phyloP scores from a whole-genome alignment of 1,139 yeast species.

The Diutina catenulata region DNA sequence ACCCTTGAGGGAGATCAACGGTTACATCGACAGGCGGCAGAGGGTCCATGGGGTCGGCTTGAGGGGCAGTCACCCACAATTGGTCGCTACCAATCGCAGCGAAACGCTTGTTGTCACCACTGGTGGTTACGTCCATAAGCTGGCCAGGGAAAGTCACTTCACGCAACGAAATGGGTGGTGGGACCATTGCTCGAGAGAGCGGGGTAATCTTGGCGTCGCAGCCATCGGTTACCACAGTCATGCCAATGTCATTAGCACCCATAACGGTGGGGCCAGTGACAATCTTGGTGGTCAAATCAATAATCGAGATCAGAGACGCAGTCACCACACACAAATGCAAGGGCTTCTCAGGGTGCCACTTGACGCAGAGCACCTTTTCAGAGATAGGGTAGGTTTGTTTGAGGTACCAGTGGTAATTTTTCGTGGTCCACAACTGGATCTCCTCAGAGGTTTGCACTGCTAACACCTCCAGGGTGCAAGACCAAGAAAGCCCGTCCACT shows the following conservation, averaged over 20 bases:
- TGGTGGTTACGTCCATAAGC: slow-evolving; percentile 55
- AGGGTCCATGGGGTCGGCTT: neutral
- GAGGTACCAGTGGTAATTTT: slow-evolving; percentile 92
- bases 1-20: neutral
- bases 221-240: slow-evolving; percentile 77
- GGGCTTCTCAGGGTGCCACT: slow-evolving; percentile 89
- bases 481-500: slow-evolving; percentile 62
- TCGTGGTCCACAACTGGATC: slow-evolving; percentile 81
- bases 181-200: slow-evolving; percentile 73
- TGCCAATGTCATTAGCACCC: slow-evolving; percentile 60
- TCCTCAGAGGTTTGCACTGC: slow-evolving; percentile 51
- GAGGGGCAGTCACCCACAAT: neutral
- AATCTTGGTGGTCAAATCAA: slow-evolving; percentile 57
- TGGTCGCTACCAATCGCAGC: slow-evolving; percentile 21
- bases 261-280: slow-evolving; percentile 57
- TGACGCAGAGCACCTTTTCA: slow-evolving; percentile 32
- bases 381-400: slow-evolving; percentile 49
- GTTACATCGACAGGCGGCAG: neutral
- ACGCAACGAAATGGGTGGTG: slow-evolving; percentile 84
- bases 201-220: slow-evolving; percentile 67
- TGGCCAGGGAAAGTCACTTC: slow-evolving; percentile 40
- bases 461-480: slow-evolving; percentile 67
- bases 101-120: slow-evolving; percentile 43
- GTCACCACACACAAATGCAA: slow-evolving; percentile 40
- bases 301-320: slow-evolving; percentile 37